Base-by-base conservation (phyloP, 441 rosid genomes). In the Viola pubescens region DNA sequence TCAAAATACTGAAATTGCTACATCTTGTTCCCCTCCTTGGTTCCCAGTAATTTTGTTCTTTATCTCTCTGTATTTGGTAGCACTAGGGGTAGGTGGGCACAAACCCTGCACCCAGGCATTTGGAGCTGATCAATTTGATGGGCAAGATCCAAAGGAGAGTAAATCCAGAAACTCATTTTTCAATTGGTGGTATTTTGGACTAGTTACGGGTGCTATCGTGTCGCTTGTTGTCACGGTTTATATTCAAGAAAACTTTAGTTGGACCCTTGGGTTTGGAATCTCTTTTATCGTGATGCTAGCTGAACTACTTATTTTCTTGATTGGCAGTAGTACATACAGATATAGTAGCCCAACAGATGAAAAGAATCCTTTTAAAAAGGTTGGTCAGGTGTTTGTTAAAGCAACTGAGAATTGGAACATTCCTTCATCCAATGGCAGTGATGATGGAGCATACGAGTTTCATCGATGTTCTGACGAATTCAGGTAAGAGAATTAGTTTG, bases 91-190 rank as follows among this genome's bases (percentile, higher is more conserved):
- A 9, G 48, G 48, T 5, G 48, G 48, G 48, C 48, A 6, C 11
- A 46, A 46, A 46, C 48, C 48, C 9, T 46, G 48, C 11, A 3
- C 11, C n/a, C 48, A 46, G 48, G 11, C 10, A 8, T 46, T 46
- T 46, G 48, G 48, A 6, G 48, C 48, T 46, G 48, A 46, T n/a
- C 48, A 46, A 9, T 46, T 46, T 46, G 48, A 46, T 46, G 48
- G 48, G 48, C 10, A 46, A n/a, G n/a, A 46, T 46, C 48, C 48
- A 46, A 46, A 46, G 11, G 48, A 46, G 48, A 46, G 48, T n/a
- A 6, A 5, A 46, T 0, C 48, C 9, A 46, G 11, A 8, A 46
- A 9, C 46, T 43, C 46, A 43, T 19, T 19, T 19, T 19, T 19
- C 26, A 19, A 19, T 19, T 19, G 26, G 45, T 9, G 45, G 45